phyloP scores from a whole-genome alignment of 495 filamentous ascomycete species.

The Penicillium cosmopolitanum region DNA sequence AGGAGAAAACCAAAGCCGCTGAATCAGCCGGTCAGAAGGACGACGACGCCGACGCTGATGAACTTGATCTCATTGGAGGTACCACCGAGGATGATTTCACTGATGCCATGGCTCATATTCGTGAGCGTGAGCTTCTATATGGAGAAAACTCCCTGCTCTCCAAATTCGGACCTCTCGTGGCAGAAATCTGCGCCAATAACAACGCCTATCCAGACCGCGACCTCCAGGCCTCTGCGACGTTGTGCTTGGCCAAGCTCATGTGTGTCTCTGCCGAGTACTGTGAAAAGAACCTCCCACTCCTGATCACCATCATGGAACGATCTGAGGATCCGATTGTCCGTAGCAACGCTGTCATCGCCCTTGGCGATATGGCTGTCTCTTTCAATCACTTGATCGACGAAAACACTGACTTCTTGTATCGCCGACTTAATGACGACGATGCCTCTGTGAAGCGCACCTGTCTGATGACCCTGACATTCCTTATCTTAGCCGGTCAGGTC shows the following conservation, averaged over 20 bases:
- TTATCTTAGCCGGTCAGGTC: constrained; percentile 96
- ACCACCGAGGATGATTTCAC: constrained; percentile 99
- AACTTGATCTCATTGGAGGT: constrained; percentile 94
- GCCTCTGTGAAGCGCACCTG: constrained; percentile 94
- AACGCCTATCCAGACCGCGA: constrained; percentile 84
- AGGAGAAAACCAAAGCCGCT: constrained; percentile 78
- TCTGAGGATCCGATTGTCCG: constrained; percentile 87
- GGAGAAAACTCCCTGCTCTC: constrained; percentile 81
- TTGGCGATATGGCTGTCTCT: constrained; percentile 99
- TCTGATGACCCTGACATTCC: constrained; percentile 97
- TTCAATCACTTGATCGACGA: constrained; percentile 99
- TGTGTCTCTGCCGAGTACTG: constrained; percentile 95
- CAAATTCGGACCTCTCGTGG: constrained; percentile 86
- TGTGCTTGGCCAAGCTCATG: constrained; percentile 99
- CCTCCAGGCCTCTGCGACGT: constrained; percentile 87
- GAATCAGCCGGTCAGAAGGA: constrained; percentile 48
- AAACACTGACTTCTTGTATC: constrained; percentile 97
- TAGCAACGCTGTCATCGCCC: constrained; percentile 93
- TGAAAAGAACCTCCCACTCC: constrained; percentile 86
- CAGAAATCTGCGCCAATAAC: constrained; percentile 93
- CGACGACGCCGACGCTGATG: constrained; percentile 62
- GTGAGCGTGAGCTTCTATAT: constrained; percentile 91
- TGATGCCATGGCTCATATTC: constrained; percentile 91
- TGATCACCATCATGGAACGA: constrained; percentile 97
- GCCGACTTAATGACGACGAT: constrained; percentile 85